Evolutionary conservation across 2,329 filamentous ascomycete genomes (phyloP).

Genomic region (Alternaria ventricosa): DNA sequence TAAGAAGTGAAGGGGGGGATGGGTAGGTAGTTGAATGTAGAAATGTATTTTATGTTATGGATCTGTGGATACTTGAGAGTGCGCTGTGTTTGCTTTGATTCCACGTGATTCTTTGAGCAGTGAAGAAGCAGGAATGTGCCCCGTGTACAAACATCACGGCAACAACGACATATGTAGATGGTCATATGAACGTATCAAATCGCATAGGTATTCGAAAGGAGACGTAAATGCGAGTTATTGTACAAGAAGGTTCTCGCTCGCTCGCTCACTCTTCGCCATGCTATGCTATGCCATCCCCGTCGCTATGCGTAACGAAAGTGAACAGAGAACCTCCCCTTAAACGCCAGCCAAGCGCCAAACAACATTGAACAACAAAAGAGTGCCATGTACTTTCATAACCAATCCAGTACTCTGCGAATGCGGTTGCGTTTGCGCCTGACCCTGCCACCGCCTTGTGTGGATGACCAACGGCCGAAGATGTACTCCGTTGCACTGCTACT

Average conservation of each 20-base stretch:
- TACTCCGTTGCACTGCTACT: background rate
- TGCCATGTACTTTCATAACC: slow-evolving; percentile 11
- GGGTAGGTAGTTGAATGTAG: background rate
- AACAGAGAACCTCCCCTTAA: background rate
- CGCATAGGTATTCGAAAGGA: background rate
- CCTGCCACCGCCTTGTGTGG: background rate
- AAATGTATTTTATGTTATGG: background rate
- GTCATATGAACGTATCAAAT: background rate
- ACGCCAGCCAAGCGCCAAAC: background rate
- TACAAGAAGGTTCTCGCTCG: background rate
- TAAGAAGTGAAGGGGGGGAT: slow-evolving; percentile 15
- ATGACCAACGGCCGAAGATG: background rate
- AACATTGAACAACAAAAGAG: background rate
- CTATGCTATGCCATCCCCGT: background rate
- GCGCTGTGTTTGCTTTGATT: rapidly evolving
- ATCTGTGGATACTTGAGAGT: background rate
- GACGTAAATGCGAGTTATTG: background rate
- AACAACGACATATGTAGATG: background rate
- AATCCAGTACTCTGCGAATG: slow-evolving; percentile 17
- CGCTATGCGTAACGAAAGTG: background rate
- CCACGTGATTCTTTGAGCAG: background rate
- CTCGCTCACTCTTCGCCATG: background rate
- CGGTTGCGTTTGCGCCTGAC: slow-evolving; percentile 2
- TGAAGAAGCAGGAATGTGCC: background rate
- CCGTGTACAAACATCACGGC: background rate